Evolutionary conservation across 2,329 filamentous ascomycete species (phyloP), one percentile per base, ranked within the genome.

Genomic region (Neopestalotiopsis clavispora): DNA sequence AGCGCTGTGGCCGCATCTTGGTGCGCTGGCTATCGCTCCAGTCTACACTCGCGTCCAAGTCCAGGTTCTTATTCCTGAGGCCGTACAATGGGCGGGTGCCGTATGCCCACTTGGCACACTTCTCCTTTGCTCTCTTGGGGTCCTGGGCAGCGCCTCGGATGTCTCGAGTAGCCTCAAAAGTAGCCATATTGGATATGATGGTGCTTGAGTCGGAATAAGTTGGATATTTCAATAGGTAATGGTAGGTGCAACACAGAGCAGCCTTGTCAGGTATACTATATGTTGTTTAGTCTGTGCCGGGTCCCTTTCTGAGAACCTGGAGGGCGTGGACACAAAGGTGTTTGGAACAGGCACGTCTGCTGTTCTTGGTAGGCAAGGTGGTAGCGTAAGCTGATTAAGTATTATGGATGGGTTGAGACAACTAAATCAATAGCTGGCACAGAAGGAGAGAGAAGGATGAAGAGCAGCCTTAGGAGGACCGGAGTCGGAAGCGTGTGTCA

Each of bases 81-180:
- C 80, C 81, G 30, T 75, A 34, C 40, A 74, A 73, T 2, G 77
- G 73, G 4, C 80, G 79, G 30, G 71, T 68, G 67, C 83, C 83
- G 14, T 78, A 75, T 9, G 79, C 76, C 84, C 84, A 85, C 74
- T 85, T 85, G 68, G 75, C 72, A 23, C 70, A 72, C 4, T 78
- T 78, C 72, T 84, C 81, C 76, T 84, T 84, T 75, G 71, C 72
- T 67, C 83, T 81, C 78, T 84, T 84, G 72, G 77, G 79, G 74
- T 83, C 82, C 69, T 80, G 80, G 69, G 79, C 75, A 65, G 77
- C 78, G 75, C 82, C 80, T 76, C 84, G 83, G 49, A 85, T 73
- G 73, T 85, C 84, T 68, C 83, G 82, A 62, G 73, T 69, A 57
- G 74, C 73, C 56, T 77, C 74, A 68, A 75, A 76, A 17, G 65